Percentiles rank a stretch among this genome's conserved stretches.
These are phyloP conservation scores for Lathyrus oleraceus DNA, from an alignment of 306 rosid species.

Conservation along the genomic window DNA sequence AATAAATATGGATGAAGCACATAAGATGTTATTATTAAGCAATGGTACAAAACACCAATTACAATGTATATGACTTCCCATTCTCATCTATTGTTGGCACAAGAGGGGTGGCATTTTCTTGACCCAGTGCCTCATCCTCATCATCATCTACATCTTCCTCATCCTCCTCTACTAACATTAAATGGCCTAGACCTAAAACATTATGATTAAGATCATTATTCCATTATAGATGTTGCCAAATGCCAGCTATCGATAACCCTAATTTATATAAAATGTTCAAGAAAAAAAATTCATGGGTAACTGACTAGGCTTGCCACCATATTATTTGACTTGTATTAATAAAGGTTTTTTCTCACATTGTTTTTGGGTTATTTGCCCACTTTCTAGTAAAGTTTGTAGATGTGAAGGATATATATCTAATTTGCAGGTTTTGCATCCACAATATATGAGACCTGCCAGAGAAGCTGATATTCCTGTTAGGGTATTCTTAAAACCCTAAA, in stretches of 20 bases:
- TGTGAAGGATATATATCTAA: conserved; percentile 18
- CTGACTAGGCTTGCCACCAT: background rate
- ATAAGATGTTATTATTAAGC: too few species aligned
- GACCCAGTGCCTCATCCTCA: too few species aligned
- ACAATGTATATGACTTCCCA: too few species aligned
- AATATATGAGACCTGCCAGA: conserved; percentile 97
- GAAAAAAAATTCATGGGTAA: background rate
- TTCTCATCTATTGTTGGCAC: too few species aligned
- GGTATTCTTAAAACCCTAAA: conserved; percentile 89
- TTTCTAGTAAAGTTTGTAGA: background rate
- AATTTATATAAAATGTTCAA: background rate
- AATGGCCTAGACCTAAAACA: background rate
- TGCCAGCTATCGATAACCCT: background rate
- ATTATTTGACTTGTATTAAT: conserved; percentile 21
- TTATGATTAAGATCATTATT: conserved; percentile 16
- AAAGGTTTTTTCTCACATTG: background rate
- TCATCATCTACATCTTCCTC: too few species aligned
- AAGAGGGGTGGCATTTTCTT: too few species aligned
- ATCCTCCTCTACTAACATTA: too few species aligned
- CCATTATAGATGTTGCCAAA: conserved; percentile 11
- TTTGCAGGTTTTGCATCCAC: conserved; percentile 95
- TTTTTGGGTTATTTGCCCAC: conserved; percentile 5
- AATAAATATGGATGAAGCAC: too few species aligned
- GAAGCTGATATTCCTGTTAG: conserved; percentile 95
- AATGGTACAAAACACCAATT: too few species aligned